Evolutionary conservation across 176 grass and related monocot species (phyloP).

Genomic region (Musa acuminata): DNA sequence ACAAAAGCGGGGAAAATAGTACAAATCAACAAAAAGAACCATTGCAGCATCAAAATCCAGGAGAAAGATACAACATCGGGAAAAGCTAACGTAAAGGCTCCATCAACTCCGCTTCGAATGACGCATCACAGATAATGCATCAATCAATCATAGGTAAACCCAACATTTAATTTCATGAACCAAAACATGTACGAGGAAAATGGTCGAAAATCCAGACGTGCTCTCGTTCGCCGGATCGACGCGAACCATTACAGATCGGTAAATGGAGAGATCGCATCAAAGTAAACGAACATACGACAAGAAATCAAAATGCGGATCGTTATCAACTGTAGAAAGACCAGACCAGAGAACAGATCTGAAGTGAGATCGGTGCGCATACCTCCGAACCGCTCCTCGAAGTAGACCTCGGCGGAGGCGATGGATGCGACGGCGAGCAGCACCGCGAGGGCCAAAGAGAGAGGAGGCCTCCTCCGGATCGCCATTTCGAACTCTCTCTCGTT

Average conservation of each 20-base stretch:
- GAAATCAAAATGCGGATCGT: neutral
- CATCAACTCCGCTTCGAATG: neutral
- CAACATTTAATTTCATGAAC: neutral
- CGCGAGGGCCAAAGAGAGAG: constrained; percentile 22
- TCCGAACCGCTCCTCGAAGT: constrained; percentile 73
- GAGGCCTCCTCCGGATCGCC: constrained; percentile 25
- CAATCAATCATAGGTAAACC: neutral
- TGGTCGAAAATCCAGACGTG: neutral
- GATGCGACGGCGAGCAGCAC: constrained; percentile 29
- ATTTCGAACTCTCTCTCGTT: constrained; percentile 6
- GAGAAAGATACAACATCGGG: neutral
- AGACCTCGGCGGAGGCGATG: constrained; percentile 43
- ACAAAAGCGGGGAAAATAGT: too few relatives aligned
- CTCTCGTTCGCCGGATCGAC: too few relatives aligned
- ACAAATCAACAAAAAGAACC: neutral
- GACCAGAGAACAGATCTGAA: constrained; percentile 1
- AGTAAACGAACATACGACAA: too few relatives aligned
- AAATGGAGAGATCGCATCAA: neutral
- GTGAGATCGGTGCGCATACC: constrained; percentile 29
- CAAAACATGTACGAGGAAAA: neutral
- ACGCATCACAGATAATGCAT: neutral
- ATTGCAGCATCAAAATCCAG: neutral
- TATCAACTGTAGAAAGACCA: neutral
- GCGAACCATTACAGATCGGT: neutral
- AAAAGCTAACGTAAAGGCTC: neutral